These are phyloP conservation scores for Pleoardoris graminearum DNA, from an alignment of 2,329 filamentous ascomycete genomes.

Conservation along the genomic window DNA sequence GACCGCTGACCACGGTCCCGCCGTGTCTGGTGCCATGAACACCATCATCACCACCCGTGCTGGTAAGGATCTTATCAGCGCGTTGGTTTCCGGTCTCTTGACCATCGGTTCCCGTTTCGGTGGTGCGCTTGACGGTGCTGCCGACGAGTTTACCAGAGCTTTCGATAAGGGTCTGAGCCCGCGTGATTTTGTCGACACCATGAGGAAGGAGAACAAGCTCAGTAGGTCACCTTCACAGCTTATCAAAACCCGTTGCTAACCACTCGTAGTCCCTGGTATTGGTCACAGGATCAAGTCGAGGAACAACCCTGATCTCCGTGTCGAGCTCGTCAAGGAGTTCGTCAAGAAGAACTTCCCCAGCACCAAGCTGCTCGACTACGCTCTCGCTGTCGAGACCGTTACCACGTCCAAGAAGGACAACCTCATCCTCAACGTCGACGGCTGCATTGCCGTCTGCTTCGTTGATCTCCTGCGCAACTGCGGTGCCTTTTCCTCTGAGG, in stretches of 20 bases:
- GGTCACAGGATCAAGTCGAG: slow-evolving; percentile 99
- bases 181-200: slow-evolving; percentile 97
- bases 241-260: slow-evolving; percentile 20
- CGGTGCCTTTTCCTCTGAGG: slow-evolving; percentile 92
- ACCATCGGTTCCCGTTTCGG: slow-evolving; percentile 98
- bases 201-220: slow-evolving; percentile 99
- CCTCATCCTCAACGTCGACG: slow-evolving; percentile 98
- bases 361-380: slow-evolving; percentile 98
- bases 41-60: slow-evolving; percentile 99
- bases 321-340: slow-evolving; percentile 99
- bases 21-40: slow-evolving; percentile 99
- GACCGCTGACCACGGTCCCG: slow-evolving; percentile 97
- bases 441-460: slow-evolving; percentile 97
- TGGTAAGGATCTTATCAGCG: slow-evolving; percentile 96
- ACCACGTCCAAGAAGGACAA: slow-evolving; percentile 99
- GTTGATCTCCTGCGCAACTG: slow-evolving; percentile 97
- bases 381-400: slow-evolving; percentile 94
- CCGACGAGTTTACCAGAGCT: slow-evolving; percentile 97
- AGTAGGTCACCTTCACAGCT: slow-evolving; percentile 56
- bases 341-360: slow-evolving; percentile 96
- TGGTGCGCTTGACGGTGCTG: slow-evolving; percentile 96
- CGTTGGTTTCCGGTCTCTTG: slow-evolving; percentile 92
- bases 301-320: slow-evolving; percentile 99
- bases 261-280: slow-evolving; percentile 77
- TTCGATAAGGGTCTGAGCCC: slow-evolving; percentile 98